A percentile compares a stretch with the other conserved stretches of the same genome.
Evolutionary conservation across 257 asterid genomes (phyloP).

Genomic region (Thymus mandschuricus): DNA sequence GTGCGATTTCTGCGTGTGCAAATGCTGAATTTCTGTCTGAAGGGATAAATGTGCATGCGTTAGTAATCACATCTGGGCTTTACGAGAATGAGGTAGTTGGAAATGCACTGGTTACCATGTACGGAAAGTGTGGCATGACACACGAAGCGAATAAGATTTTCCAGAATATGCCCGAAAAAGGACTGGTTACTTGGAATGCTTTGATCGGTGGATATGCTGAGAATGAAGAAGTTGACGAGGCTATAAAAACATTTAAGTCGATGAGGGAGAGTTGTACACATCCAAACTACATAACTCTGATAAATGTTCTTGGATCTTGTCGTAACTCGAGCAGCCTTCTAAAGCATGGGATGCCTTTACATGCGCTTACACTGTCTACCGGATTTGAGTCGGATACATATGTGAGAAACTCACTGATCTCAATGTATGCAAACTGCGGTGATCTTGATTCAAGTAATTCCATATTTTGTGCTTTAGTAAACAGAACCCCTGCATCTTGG

Average conservation of each 20-base stretch:
- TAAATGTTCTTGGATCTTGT: conserved; percentile 69
- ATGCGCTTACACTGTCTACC: conserved; percentile 51
- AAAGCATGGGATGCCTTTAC: conserved; percentile 69
- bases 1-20: conserved; percentile 75
- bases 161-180: conserved; percentile 57
- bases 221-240: conserved; percentile 53
- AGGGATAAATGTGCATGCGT: conserved; percentile 70
- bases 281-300: conserved; percentile 74
- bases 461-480: conserved; percentile 50
- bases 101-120: conserved; percentile 87
- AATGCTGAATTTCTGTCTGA: conserved; percentile 51
- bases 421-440: conserved; percentile 86
- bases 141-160: conserved; percentile 62
- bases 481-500: conserved; percentile 69
- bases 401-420: conserved; percentile 74
- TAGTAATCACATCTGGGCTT: conserved; percentile 57
- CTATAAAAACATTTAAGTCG: conserved; percentile 49
- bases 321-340: conserved; percentile 52
- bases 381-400: conserved; percentile 70
- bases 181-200: conserved; percentile 88
- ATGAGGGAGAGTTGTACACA: conserved; percentile 54
- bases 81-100: conserved; percentile 66
- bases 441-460: conserved; percentile 67
- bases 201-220: conserved; percentile 74
- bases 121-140: conserved; percentile 69